Evolutionary conservation across 352 stramenopile genomes (phyloP).

Genomic region (Globisporangium rhizosaccharum): DNA sequence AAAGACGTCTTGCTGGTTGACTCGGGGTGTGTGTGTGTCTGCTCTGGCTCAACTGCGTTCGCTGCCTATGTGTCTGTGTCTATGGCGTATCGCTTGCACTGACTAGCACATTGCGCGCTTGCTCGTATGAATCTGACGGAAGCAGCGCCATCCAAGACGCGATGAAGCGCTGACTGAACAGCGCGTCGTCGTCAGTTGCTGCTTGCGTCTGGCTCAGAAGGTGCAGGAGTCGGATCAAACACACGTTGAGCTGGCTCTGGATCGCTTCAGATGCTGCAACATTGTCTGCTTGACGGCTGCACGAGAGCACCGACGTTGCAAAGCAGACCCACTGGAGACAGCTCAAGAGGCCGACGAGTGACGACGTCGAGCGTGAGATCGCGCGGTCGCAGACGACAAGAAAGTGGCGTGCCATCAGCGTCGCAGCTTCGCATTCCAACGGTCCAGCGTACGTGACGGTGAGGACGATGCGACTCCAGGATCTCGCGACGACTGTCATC

Average conservation of each 20-base stretch:
- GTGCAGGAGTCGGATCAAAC: conserved; percentile 29
- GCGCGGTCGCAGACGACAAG: conserved; percentile 20
- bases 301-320: conserved; percentile 10
- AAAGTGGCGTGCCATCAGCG: conserved; percentile 23
- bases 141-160: conserved; percentile 30
- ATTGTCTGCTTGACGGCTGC: conserved; percentile 11
- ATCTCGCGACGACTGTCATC: conserved; percentile 30
- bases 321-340: conserved; percentile 38
- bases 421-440: conserved; percentile 6
- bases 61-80: neutral
- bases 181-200: conserved; percentile 6
- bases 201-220: conserved; percentile 14
- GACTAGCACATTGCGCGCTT: conserved; percentile 13
- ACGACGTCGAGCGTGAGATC: conserved; percentile 17
- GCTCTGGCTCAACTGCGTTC: neutral
- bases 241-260: conserved; percentile 25
- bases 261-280: conserved; percentile 7
- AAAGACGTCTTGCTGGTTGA: too few species aligned
- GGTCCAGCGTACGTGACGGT: neutral
- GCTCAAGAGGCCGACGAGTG: conserved; percentile 16
- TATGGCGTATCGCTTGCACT: neutral
- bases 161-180: conserved; percentile 23
- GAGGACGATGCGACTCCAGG: conserved; percentile 20
- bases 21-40: too few species aligned
- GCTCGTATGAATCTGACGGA: conserved; percentile 16